These are phyloP conservation scores for Sherardia arvensis DNA, from an alignment of 257 asterid genomes.

Conservation along the genomic window DNA sequence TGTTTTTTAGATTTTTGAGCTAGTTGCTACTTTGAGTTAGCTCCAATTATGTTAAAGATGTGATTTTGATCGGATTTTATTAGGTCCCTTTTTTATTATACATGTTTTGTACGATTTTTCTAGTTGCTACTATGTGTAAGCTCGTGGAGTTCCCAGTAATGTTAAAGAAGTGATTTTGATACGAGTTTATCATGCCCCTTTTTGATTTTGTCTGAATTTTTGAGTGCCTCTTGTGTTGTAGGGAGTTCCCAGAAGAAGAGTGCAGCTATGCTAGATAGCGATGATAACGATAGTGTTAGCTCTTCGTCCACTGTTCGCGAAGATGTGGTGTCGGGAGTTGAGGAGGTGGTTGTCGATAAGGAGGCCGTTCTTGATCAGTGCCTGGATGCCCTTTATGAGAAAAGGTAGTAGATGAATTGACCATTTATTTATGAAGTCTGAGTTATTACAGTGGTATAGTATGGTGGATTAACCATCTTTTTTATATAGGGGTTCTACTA, in stretches of 20 bases:
- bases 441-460: not conserved
- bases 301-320: slow-evolving; percentile 52
- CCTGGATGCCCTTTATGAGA: slow-evolving; percentile 80
- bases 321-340: slow-evolving; percentile 27
- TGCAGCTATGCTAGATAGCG: slow-evolving; percentile 63
- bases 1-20: not conserved
- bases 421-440: not conserved
- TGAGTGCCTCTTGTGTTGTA: slow-evolving; percentile 2
- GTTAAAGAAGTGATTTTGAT: not conserved
- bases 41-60: not conserved
- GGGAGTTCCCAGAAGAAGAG: slow-evolving; percentile 72
- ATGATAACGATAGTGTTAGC: slow-evolving; percentile 70
- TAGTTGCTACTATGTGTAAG: slow-evolving; percentile 14
- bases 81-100: not conserved
- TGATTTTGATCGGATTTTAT: not conserved
- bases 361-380: slow-evolving; percentile 63
- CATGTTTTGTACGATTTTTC: not conserved
- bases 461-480: not conserved
- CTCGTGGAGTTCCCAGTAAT: slow-evolving; percentile 52
- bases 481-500: slow-evolving; percentile 73
- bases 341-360: slow-evolving; percentile 52
- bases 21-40: not conserved
- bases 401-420: slow-evolving; percentile 37
- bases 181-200: not conserved
- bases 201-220: not conserved